Percentiles rank a stretch among this genome's conserved stretches.
phyloP scores from a whole-genome alignment of 306 rosid species.

The Prunus salicina region DNA sequence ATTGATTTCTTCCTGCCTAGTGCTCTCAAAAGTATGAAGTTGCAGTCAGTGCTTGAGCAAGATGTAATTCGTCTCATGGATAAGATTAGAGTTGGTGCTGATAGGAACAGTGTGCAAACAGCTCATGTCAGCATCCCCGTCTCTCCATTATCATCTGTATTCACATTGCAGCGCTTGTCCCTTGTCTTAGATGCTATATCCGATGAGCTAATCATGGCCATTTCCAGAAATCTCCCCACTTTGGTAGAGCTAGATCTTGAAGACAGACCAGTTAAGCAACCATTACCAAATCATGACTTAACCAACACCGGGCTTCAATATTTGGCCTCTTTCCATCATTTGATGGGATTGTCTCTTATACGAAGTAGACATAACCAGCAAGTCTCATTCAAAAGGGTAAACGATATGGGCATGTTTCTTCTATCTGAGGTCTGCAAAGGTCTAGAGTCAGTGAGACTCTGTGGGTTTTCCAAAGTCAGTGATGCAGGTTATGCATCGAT shows the following conservation, averaged over 20 bases:
- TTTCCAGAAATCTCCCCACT: constrained; percentile 15
- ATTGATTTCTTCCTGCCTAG: constrained; percentile 20
- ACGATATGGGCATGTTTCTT: constrained; percentile 32
- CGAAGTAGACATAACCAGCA: constrained; percentile 22
- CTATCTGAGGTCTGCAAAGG: constrained; percentile 25
- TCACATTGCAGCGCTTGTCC: constrained; percentile 27
- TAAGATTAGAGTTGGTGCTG: constrained; percentile 6
- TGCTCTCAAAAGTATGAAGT: constrained; percentile 27
- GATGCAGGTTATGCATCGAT: constrained; percentile 37
- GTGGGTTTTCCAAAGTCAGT: constrained; percentile 35
- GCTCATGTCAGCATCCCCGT: not conserved
- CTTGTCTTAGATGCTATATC: constrained; percentile 28
- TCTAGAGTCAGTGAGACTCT: constrained; percentile 29
- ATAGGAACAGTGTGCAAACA: not conserved
- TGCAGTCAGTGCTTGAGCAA: constrained; percentile 25
- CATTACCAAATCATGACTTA: constrained; percentile 11
- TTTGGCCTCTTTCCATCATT: constrained; percentile 15
- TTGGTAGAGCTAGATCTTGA: constrained; percentile 36
- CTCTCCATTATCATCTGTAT: constrained; percentile 2
- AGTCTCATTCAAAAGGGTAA: constrained; percentile 27
- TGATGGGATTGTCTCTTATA: constrained; percentile 26
- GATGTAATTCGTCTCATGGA: constrained; percentile 10
- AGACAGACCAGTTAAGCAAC: constrained; percentile 23
- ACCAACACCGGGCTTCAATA: constrained; percentile 26
- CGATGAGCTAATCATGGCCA: constrained; percentile 16